phyloP scores from a whole-genome alignment of 805 yeast genomes.

The Kodamaea lidongshanica region DNA sequence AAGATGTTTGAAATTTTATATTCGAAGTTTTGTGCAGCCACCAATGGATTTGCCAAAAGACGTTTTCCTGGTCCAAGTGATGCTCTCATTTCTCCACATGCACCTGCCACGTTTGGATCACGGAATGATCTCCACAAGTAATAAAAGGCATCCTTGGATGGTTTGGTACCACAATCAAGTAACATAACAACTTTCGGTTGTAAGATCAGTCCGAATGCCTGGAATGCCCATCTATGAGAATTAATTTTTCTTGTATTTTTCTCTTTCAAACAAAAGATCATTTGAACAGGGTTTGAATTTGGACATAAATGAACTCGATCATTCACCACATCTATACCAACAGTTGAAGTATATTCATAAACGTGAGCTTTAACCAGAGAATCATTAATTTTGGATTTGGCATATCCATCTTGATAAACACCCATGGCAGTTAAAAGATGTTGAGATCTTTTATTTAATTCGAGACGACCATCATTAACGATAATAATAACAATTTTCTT shows the following conservation, averaged over 20 bases:
- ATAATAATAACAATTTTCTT: slow-evolving; percentile 85
- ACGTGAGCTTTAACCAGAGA: slow-evolving; percentile 78
- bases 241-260: slow-evolving; percentile 84
- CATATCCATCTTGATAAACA: slow-evolving; percentile 91
- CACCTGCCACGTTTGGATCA: slow-evolving; percentile 84
- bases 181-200: slow-evolving; percentile 79
- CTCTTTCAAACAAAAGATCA: slow-evolving; percentile 86
- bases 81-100: slow-evolving; percentile 95
- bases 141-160: slow-evolving; percentile 76
- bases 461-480: slow-evolving; percentile 87
- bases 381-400: slow-evolving; percentile 83
- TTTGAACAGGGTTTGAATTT: slow-evolving; percentile 72
- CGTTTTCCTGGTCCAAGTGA: slow-evolving; percentile 56
- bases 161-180: slow-evolving; percentile 92
- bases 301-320: slow-evolving; percentile 62
- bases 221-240: slow-evolving; percentile 95
- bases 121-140: slow-evolving; percentile 85
- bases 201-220: slow-evolving; percentile 79
- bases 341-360: slow-evolving; percentile 89
- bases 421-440: slow-evolving; percentile 84
- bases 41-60: slow-evolving; percentile 70
- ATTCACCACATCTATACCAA: slow-evolving; percentile 70
- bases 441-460: slow-evolving; percentile 71
- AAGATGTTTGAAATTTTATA: slow-evolving; percentile 91
- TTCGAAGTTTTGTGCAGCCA: slow-evolving; percentile 95